Conservation (phyloP, 495 filamentous ascomycete species). For the Rostrohypoxylon terebratum region DNA sequence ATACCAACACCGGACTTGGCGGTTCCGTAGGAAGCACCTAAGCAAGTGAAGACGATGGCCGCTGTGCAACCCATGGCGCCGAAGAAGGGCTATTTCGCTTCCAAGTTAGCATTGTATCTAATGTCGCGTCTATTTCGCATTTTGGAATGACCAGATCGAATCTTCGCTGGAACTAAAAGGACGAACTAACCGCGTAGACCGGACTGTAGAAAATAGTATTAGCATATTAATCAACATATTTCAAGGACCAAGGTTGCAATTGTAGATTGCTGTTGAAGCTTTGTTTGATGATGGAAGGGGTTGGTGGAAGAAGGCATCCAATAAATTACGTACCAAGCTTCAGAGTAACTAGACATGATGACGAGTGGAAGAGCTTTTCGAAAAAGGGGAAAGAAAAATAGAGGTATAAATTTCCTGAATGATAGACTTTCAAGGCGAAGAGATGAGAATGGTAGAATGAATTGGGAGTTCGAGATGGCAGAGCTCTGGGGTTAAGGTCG, state of each 20-base stretch:
- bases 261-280: conserved; percentile 17
- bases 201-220: conserved; percentile 69
- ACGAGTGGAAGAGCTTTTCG: conserved; percentile 48
- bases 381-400: conserved; percentile 28
- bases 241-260: conserved; percentile 23
- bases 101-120: conserved; percentile 52
- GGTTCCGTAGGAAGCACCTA: conserved; percentile 97
- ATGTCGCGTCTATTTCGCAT: conserved; percentile 28
- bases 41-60: conserved; percentile 98
- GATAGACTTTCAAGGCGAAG: conserved; percentile 12
- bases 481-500: conserved; percentile 20
- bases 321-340: conserved; percentile 54
- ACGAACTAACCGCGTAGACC: conserved; percentile 95
- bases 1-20: conserved; percentile 99
- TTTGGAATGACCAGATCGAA: conserved; percentile 30
- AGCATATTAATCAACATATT: conserved; percentile 19
- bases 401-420: conserved; percentile 15
- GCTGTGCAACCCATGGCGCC: conserved; percentile 99
- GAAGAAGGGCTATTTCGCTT: conserved; percentile 86
- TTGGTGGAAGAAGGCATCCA: conserved; percentile 33
- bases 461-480: conserved; percentile 39
- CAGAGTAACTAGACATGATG: conserved; percentile 60
- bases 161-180: conserved; percentile 29
- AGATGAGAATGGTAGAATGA: conserved; percentile 21
- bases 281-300: conserved; percentile 47